Evolutionary conservation across 352 stramenopile species (phyloP).

Genomic region (Pythium dissotocum): DNA sequence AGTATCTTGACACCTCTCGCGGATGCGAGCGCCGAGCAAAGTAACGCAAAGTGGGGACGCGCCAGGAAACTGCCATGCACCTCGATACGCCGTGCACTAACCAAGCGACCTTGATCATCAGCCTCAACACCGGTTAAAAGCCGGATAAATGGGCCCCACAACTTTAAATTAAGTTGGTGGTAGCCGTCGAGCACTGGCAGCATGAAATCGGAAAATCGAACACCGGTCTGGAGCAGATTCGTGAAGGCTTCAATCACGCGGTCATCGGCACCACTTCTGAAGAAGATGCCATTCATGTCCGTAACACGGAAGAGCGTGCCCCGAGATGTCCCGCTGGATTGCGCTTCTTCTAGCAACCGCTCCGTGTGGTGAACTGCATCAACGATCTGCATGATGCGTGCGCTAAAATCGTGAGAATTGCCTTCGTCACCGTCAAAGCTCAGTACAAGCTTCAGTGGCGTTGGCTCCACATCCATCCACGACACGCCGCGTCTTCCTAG

Average conservation of each 20-base stretch:
- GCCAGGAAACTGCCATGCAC: background rate
- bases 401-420: background rate
- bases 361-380: conserved; percentile 1
- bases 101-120: conserved; percentile 3
- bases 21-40: conserved; percentile 6
- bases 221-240: background rate
- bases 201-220: background rate
- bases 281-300: background rate
- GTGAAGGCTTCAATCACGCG: conserved; percentile 5
- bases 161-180: background rate
- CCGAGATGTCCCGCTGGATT: too few species aligned
- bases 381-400: background rate
- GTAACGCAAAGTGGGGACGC: background rate
- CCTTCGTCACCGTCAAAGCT: background rate
- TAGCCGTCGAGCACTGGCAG: background rate
- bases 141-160: conserved; percentile 2
- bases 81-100: background rate
- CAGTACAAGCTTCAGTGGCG: background rate
- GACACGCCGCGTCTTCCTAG: background rate
- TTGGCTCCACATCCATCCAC: background rate
- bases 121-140: background rate
- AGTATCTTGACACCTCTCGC: background rate
- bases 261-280: background rate
- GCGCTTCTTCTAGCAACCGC: background rate
- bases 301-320: background rate